Evolutionary conservation across 2,329 filamentous ascomycete species (phyloP), one percentile per base, ranked within the genome.

Genomic region (Cladosporium halotolerans): DNA sequence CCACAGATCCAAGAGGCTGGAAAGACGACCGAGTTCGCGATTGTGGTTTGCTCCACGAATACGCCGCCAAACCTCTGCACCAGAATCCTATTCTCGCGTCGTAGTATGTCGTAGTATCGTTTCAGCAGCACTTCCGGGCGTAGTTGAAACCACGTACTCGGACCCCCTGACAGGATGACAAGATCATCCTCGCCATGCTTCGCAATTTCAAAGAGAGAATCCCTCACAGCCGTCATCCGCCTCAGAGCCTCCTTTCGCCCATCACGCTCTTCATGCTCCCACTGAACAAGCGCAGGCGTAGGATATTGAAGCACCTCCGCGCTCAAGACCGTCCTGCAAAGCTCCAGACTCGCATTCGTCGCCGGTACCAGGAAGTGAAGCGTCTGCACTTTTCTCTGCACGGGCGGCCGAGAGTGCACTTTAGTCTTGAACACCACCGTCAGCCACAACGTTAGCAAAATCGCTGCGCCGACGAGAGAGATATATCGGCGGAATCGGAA

Each of bases 141-240:
- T 2, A 86, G 71, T 63, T 86, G 83, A 57, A 85, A 81, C 68
- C 81, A 80, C 0, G 79, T 73, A 53, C 85, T 80, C 61, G 79
- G 75, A 1, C 79, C 80, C 63, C 85, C 82, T 4, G 81, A 75
- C 45, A 86, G 73, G 52, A 85, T 67, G n/a, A 84, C 75, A n/a
- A 86, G 67, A 63, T 86, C 84, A n/a, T 53, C 46, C 1, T 19
- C 50, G 11, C 46, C n/a, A 5, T 48, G 40, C 5, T 47, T 18
- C 11, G 6, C 23, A n/a, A 57, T 36, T 3, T 49, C 45, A 33
- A 55, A 39, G n/a, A 60, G 55, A 39, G 58, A 57, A 6, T 57
- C 23, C 2, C 51, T 46, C 9, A 59, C 55, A 7, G 49, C 53
- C n/a, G 40, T 53, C 13, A 56, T 58, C 13, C 32, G 56, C 46